Base-by-base conservation (phyloP, 352 stramenopile genomes). In the Phytophthora macrochlamydospora region DNA sequence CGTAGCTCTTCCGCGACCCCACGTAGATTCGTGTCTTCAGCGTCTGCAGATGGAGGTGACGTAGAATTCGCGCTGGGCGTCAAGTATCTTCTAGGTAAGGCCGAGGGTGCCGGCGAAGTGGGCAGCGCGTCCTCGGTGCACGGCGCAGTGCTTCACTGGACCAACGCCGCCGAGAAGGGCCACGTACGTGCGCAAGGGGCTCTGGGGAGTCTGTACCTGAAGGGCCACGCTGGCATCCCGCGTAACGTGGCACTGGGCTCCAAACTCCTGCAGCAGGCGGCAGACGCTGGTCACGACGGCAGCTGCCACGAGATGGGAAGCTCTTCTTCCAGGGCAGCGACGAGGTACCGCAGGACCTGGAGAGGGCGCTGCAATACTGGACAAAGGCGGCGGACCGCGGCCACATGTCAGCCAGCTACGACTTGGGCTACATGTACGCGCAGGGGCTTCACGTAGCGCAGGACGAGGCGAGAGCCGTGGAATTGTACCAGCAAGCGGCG, bases 241-340 rank as follows among this genome's bases (percentile, higher is more conserved):
- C 59, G 68, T 14, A 79, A 94, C 51, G 66, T 81, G 42, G 31
- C 58, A 30, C 67, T 92, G 30, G 87, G 76, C 8, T 62, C 49
- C 37, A 68, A 81, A 38, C 90, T 92, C 51, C 58, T 94, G 50
- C 75, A 81, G 48, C 71, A 87, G 51, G 85, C 87, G 3, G 85
- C 87, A 1, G 85, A 92, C 51, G 73, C 76, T 7, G 87, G 85
- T 14, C 85, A 94, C 65, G 78, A 73, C 40, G 75, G 78, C 51
- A 90, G 78, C 49, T 91, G 85, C 68, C 83, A 94, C 49, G 83
- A 93, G 49, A 63, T 93, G 4, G 87, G 46, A 92, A 90, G 63
- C 78, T 94, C 9, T 85, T 78, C 37, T 87, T 92, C 56, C 71
- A 86, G 45, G 81, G 85, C 40, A 76, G 67, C 52, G 57, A 76